These are phyloP conservation scores for Coprinellus micaceus DNA, from an alignment of 768 basidiomycete species.

Conservation along the genomic window DNA sequence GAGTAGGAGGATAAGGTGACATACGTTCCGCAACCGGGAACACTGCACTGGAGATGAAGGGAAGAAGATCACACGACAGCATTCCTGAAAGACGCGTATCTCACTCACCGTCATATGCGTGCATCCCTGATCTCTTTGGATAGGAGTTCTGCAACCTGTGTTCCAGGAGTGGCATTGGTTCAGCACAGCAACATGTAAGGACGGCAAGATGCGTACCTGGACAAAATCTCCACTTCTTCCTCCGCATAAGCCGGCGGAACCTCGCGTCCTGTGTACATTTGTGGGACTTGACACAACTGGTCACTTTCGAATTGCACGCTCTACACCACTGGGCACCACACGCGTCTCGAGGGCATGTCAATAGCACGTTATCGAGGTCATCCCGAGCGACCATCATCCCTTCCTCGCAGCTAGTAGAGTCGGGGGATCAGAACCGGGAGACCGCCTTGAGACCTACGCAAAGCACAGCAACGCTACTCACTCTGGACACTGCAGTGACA, in stretches of 20 bases:
- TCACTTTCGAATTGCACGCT: not conserved
- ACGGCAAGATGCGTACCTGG: not conserved
- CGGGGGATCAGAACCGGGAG: not conserved
- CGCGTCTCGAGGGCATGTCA: conserved; percentile 1
- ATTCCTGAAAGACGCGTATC: too few relatives aligned
- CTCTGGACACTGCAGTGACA: conserved; percentile 9
- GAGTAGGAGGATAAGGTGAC: not conserved
- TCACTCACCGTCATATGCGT: conserved; percentile 10
- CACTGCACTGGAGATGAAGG: conserved; percentile 1
- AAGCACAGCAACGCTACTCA: not conserved
- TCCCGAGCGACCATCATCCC: conserved; percentile 8
- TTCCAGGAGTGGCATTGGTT: not conserved
- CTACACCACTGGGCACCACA: conserved; percentile 9
- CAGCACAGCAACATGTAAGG: not conserved
- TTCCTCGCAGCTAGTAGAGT: conserved; percentile 2
- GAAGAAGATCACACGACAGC: not conserved
- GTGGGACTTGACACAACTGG: not conserved
- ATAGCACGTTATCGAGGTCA: conserved; percentile 6
- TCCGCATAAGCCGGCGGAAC: conserved; percentile 5
- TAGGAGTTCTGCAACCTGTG: conserved; percentile 8
- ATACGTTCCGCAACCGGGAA: conserved; percentile 7
- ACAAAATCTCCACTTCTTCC: conserved; percentile 4
- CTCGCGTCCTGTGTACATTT: conserved; percentile 4
- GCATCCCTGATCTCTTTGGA: conserved; percentile 6
- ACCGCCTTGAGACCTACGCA: not conserved